Base-by-base conservation (phyloP, 2,329 filamentous ascomycete species). In the Cladosporium oxysporum region DNA sequence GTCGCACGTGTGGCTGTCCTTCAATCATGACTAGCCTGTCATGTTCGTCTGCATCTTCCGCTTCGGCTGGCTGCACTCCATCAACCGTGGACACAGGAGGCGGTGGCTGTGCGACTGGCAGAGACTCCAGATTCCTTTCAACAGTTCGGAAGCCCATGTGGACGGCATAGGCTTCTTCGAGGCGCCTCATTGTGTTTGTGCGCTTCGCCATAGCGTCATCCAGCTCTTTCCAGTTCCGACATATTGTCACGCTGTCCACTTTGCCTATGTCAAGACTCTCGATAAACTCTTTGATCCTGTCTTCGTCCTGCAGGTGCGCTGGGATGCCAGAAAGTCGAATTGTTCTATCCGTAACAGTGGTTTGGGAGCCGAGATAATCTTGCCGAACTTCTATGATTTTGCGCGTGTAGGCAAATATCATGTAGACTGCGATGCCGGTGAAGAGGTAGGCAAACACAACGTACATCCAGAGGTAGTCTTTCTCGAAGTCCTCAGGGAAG, bases 361-460 rank as follows among this genome's bases (percentile, higher is more conserved):
- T 93, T 78, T 98, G 94, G 26, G 90, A 92, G 14, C 95, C 95
- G 11, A 99, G 84, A 75, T 97, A 99, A 66, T 93, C 88, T 77
- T 99, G 95, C 28, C 95, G 85, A 33, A 94, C 86, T 65, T 89
- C 87, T 69, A 98, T 96, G 62, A 99, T 90, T 66, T 88, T 90
- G 71, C 90, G 87, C 0, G 95, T 98, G 79, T 97, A 90, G 50
- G 85, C 85, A 66, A 94, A 88, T 72, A 98, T 88, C 71, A 94
- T 86, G 76, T 93, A 96, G 14, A 97, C 82, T 0, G 91, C 91
- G 50, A 98, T 80, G 1, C 83, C 87, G 6, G 90, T 94, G 77
- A 98, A 99, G 60, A 98, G 84, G 80, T 97, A 99, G 1, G 93
- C 91, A 73, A 99, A 99, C n/a, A 91, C 83, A 16, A 97, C 86